Conservation (phyloP, 768 basidiomycete species). For the Calvatia gigantea region DNA sequence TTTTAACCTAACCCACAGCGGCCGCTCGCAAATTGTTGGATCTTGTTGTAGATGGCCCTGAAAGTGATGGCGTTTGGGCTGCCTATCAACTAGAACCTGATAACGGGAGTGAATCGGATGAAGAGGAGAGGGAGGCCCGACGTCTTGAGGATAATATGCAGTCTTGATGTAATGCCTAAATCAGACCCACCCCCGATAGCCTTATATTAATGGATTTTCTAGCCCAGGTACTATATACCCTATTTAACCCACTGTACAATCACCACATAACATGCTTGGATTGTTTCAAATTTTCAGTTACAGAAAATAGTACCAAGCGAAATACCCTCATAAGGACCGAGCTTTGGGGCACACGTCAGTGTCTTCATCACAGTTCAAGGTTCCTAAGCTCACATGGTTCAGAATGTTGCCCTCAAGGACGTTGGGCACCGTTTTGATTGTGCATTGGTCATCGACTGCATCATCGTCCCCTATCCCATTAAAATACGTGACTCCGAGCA, state of each 20-base stretch:
- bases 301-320: slow-evolving; percentile 48
- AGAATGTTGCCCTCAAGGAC: slow-evolving; percentile 44
- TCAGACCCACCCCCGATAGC: not conserved
- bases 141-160: slow-evolving; percentile 28
- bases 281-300: slow-evolving; percentile 10
- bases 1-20: slow-evolving; percentile 32
- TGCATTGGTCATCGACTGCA: slow-evolving; percentile 48
- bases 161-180: not conserved
- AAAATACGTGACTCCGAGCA: not conserved
- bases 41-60: slow-evolving; percentile 68
- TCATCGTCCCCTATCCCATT: slow-evolving; percentile 49
- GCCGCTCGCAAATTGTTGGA: slow-evolving; percentile 60
- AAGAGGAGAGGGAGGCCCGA: slow-evolving; percentile 57
- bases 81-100: slow-evolving; percentile 51
- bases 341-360: slow-evolving; percentile 16
- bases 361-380: not conserved
- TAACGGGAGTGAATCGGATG: slow-evolving; percentile 41
- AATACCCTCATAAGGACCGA: slow-evolving; percentile 54
- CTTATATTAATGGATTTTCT: not conserved
- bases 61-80: slow-evolving; percentile 62
- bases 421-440: slow-evolving; percentile 50
- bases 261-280: not conserved
- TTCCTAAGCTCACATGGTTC: slow-evolving; percentile 41
- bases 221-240: too few species aligned
- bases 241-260: not conserved